Evolutionary conservation across 78 protist genomes (phyloP).

Genomic region (Planoprotostelium fungivorum): DNA sequence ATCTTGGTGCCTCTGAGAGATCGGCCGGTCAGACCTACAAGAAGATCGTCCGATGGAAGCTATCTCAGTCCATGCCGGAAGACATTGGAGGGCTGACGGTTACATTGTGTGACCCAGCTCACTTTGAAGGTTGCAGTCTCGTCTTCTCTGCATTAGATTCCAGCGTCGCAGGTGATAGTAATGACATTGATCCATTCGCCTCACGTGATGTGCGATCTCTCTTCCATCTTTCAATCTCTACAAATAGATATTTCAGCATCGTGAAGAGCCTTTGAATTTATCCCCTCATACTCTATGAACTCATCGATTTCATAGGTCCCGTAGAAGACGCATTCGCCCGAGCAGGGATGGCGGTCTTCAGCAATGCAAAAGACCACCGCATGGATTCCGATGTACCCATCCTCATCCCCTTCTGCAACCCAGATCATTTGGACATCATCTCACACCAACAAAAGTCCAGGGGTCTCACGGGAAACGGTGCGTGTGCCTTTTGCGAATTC

Average conservation of each 20-base stretch:
- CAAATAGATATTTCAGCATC: too few species aligned
- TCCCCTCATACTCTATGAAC: too few species aligned
- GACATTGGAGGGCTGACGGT: slow-evolving; percentile 20
- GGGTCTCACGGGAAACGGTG: background rate
- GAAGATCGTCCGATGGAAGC: slow-evolving; percentile 31
- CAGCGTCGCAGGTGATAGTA: slow-evolving; percentile 49
- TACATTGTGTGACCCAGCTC: slow-evolving; percentile 13
- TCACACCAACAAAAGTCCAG: slow-evolving; percentile 6
- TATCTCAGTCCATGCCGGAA: slow-evolving; percentile 35
- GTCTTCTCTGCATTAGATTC: slow-evolving; percentile 68
- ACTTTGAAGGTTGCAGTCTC: slow-evolving; percentile 16
- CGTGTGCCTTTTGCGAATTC: background rate
- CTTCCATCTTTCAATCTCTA: too few species aligned
- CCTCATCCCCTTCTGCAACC: slow-evolving; percentile 51
- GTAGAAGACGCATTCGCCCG: slow-evolving; percentile 23
- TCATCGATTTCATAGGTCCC: background rate
- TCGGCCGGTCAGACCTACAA: slow-evolving; percentile 37
- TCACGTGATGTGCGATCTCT: too few species aligned
- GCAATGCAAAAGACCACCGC: slow-evolving; percentile 65
- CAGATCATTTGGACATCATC: slow-evolving; percentile 31
- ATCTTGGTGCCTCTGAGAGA: slow-evolving; percentile 59
- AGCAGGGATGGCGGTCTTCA: slow-evolving; percentile 38
- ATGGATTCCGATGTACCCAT: slow-evolving; percentile 37
- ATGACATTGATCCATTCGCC: too few species aligned
- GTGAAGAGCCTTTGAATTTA: too few species aligned